Conservation (phyloP, 2,329 filamentous ascomycete species). For the Scedosporium apiospermum region DNA sequence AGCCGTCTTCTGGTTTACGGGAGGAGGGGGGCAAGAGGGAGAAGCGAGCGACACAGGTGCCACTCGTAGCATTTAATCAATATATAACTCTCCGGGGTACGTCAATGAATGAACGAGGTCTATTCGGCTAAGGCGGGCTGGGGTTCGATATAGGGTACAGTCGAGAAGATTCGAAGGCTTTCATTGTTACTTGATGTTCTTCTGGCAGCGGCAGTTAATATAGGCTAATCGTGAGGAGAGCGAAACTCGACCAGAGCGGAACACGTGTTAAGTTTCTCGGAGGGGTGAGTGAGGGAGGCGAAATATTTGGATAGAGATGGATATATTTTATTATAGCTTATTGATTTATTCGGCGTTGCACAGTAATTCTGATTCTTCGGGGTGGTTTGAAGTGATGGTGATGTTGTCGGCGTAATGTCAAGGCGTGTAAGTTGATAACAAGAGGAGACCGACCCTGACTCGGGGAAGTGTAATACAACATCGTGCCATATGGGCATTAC, state of each 20-base stretch:
- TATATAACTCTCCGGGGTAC: slow-evolving; percentile 1
- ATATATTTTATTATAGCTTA: neutral
- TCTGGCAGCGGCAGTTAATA: slow-evolving; percentile 4
- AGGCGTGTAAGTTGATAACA: too few species aligned
- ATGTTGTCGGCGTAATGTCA: too few species aligned
- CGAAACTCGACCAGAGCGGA: neutral
- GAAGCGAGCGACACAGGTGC: neutral
- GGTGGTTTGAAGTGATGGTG: too few species aligned
- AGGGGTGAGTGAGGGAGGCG: neutral
- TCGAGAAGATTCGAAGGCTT: neutral
- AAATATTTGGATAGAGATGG: neutral
- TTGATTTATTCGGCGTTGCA: neutral
- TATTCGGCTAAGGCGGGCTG: neutral
- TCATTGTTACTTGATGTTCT: neutral
- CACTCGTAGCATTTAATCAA: neutral
- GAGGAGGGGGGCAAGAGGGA: neutral
- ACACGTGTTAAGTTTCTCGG: neutral
- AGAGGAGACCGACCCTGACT: too few species aligned
- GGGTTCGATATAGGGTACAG: neutral
- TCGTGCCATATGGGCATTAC: too few species aligned
- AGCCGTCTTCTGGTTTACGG: neutral
- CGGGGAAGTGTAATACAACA: too few species aligned
- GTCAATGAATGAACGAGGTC: neutral
- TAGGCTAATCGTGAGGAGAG: neutral
- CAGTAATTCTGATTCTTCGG: too few species aligned